Conservation (phyloP, 2,329 filamentous ascomycete genomes). For the Pezicula carpinea region DNA sequence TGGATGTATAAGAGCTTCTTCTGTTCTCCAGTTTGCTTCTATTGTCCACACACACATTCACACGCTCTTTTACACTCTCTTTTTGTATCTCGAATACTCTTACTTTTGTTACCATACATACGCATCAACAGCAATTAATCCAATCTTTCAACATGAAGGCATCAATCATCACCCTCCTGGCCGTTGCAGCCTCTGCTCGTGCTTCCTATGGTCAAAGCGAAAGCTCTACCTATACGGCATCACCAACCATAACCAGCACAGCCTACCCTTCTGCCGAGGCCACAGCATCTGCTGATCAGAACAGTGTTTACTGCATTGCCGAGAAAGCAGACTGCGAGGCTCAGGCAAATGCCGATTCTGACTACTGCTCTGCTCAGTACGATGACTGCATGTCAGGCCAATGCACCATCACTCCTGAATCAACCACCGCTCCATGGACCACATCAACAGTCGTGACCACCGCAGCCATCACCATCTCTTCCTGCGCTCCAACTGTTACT, state of each 20-base stretch:
- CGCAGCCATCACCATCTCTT: slow-evolving; percentile 9
- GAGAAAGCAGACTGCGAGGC: too few relatives aligned
- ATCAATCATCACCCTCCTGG: not conserved
- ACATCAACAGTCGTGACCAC: slow-evolving; percentile 11
- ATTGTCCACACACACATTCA: not conserved
- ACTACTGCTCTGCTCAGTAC: not conserved
- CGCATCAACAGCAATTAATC: not conserved
- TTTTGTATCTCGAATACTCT: not conserved
- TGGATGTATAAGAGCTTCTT: not conserved
- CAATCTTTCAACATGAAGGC: not conserved
- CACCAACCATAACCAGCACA: too few relatives aligned
- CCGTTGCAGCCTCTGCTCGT: too few relatives aligned
- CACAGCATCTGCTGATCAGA: too few relatives aligned
- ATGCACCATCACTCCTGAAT: not conserved
- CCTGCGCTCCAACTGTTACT: slow-evolving; percentile 31
- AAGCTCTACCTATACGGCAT: too few relatives aligned
- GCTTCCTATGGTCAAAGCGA: too few relatives aligned
- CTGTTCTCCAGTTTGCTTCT: not conserved
- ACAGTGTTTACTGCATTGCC: too few relatives aligned
- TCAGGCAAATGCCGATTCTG: too few relatives aligned
- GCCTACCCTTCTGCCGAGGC: too few relatives aligned
- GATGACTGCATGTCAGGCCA: not conserved
- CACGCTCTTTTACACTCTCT: not conserved
- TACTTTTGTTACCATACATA: not conserved
- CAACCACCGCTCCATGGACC: not conserved